A percentile compares a stretch with the other conserved stretches of the same genome.
Conservation (phyloP, 257 asterid species). For the Nicotiana sylvestris region DNA sequence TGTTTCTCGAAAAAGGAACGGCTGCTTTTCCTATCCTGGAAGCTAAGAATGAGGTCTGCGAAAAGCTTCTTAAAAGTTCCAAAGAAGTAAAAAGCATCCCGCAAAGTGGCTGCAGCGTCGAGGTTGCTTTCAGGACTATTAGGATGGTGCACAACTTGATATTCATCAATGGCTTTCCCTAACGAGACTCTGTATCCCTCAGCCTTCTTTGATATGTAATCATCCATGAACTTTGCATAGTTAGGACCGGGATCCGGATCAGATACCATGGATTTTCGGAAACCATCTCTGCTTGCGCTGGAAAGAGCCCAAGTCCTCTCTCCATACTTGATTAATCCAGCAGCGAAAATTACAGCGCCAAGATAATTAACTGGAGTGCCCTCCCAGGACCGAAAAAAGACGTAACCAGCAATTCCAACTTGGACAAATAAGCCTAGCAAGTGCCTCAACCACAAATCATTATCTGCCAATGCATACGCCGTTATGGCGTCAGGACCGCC, state of each 20-base stretch:
- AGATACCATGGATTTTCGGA: slow-evolving; percentile 14
- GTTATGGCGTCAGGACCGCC: slow-evolving; percentile 46
- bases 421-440: slow-evolving; percentile 25
- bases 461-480: slow-evolving; percentile 39
- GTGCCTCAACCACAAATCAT: slow-evolving; percentile 38
- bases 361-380: slow-evolving; percentile 6
- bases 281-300: slow-evolving; percentile 13
- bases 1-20: not conserved
- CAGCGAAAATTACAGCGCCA: not conserved
- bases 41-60: slow-evolving; percentile 35
- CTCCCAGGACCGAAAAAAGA: slow-evolving; percentile 17
- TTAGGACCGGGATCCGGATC: slow-evolving; percentile 25
- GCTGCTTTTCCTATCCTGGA: slow-evolving; percentile 27
- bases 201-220: slow-evolving; percentile 19
- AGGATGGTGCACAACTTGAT: not conserved
- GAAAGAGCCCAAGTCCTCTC: slow-evolving; percentile 26
- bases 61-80: slow-evolving; percentile 28
- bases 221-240: slow-evolving; percentile 18
- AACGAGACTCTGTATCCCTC: not conserved
- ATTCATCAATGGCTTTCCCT: slow-evolving; percentile 8
- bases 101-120: not conserved
- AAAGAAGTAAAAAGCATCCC: slow-evolving; percentile 22
- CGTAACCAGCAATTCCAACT: slow-evolving; percentile 20
- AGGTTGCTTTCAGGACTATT: not conserved
- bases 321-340: slow-evolving; percentile 24